These are phyloP conservation scores for Babesia caballi DNA, from an alignment of 169 alveolate genomes.

Conservation along the genomic window DNA sequence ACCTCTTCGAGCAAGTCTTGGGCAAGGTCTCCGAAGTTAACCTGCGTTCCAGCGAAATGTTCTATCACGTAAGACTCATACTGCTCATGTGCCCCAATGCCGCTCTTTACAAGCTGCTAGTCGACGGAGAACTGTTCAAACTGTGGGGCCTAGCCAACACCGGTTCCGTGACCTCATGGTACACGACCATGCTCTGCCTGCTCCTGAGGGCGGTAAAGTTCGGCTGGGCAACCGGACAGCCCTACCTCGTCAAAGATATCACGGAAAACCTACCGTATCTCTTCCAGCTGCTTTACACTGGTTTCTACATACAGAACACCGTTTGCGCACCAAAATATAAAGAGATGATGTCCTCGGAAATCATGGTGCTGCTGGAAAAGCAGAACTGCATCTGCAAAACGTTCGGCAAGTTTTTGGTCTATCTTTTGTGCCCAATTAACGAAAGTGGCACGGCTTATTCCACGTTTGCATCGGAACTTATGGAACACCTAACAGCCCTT, in stretches of 20 bases:
- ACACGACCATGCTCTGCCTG: slow-evolving; percentile 38
- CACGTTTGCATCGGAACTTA: background rate
- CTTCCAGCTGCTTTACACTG: slow-evolving; percentile 20
- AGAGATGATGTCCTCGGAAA: slow-evolving; percentile 50
- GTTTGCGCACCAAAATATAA: slow-evolving; percentile 5
- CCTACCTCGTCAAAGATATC: slow-evolving; percentile 18
- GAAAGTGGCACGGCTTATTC: background rate
- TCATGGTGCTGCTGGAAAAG: slow-evolving; percentile 30
- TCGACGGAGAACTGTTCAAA: slow-evolving; percentile 45
- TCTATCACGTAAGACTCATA: slow-evolving; percentile 36
- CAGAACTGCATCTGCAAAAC: slow-evolving; percentile 21
- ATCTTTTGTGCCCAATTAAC: background rate
- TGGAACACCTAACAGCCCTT: slow-evolving; percentile 20
- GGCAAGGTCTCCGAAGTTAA: slow-evolving; percentile 25
- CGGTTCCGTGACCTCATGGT: slow-evolving; percentile 51
- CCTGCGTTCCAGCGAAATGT: slow-evolving; percentile 28
- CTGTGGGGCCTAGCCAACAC: slow-evolving; percentile 62
- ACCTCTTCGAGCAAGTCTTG: slow-evolving; percentile 6
- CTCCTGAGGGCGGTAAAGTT: slow-evolving; percentile 52
- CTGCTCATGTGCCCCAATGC: slow-evolving; percentile 55
- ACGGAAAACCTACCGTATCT: slow-evolving; percentile 20
- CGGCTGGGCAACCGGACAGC: slow-evolving; percentile 60
- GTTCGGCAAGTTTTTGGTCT: slow-evolving; percentile 29
- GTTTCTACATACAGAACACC: slow-evolving; percentile 36
- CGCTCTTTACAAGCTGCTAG: slow-evolving; percentile 19